Conservation (phyloP, 2,329 filamentous ascomycete genomes). For the Hypocreales sp. region DNA sequence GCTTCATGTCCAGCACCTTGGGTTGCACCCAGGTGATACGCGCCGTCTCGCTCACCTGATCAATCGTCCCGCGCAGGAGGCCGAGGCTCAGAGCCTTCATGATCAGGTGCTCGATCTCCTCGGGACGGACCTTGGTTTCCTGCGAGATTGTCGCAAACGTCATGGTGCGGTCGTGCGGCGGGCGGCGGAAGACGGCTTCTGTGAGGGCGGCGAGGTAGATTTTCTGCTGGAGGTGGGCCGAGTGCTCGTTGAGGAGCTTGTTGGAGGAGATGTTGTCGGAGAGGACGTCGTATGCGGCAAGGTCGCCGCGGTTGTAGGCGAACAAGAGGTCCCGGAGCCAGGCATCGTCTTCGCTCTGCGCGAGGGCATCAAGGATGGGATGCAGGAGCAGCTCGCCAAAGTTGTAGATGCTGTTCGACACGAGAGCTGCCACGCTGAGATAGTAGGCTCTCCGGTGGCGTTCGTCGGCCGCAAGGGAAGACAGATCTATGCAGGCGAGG, state of each 20-base stretch:
- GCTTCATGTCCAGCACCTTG: constrained; percentile 89
- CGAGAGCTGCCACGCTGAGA: constrained; percentile 78
- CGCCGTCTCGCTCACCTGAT: constrained; percentile 88
- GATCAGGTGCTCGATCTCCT: constrained; percentile 94
- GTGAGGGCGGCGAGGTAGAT: constrained; percentile 94
- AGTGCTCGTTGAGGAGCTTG: constrained; percentile 62
- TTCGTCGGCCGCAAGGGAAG: constrained; percentile 57
- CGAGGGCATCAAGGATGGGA: constrained; percentile 78
- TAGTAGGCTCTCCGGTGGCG: constrained; percentile 78
- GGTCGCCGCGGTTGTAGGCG: constrained; percentile 91
- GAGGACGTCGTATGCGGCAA: constrained; percentile 72
- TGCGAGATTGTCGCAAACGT: constrained; percentile 75
- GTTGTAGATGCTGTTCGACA: constrained; percentile 96
- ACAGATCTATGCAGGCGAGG: constrained; percentile 84
- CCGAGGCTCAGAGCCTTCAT: constrained; percentile 98
- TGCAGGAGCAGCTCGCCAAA: constrained; percentile 98
- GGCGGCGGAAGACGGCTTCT: constrained; percentile 88
- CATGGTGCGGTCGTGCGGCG: constrained; percentile 91
- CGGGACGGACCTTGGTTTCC: constrained; percentile 80
- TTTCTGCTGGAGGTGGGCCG: constrained; percentile 83
- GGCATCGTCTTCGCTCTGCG: constrained; percentile 51
- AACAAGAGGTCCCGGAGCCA: constrained; percentile 96
- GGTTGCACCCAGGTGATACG: constrained; percentile 98
- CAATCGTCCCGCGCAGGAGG: constrained; percentile 78
- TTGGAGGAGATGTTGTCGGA: constrained; percentile 70